A percentile compares a stretch with the other conserved stretches of the same genome.
Evolutionary conservation across 805 yeast genomes (phyloP).

Genomic region (Teunomyces barrocoloradensis): DNA sequence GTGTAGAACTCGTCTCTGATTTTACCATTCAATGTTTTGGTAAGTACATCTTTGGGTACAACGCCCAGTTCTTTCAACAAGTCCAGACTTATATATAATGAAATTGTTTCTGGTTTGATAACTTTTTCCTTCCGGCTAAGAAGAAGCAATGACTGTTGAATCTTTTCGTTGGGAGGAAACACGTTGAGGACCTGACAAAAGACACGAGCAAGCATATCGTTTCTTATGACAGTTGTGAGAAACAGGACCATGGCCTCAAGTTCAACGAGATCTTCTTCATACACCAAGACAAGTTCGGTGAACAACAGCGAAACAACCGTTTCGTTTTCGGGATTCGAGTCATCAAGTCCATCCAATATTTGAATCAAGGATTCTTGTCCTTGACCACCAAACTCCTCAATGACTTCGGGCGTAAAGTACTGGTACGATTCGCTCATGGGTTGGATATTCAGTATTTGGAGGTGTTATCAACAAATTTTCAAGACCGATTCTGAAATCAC

Average conservation of each 20-base stretch:
- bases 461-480: constrained; percentile 3
- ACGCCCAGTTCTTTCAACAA: constrained; percentile 23
- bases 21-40: constrained; percentile 33
- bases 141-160: constrained; percentile 20
- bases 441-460: neutral
- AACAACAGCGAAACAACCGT: constrained; percentile 24
- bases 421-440: constrained; percentile 13
- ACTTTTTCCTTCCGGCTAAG: constrained; percentile 22
- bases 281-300: constrained; percentile 31
- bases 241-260: constrained; percentile 19
- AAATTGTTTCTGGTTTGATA: constrained; percentile 31
- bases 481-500: neutral
- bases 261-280: constrained; percentile 18
- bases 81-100: constrained; percentile 27
- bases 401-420: constrained; percentile 30
- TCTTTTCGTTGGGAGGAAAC: constrained; percentile 27
- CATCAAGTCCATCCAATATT: constrained; percentile 25
- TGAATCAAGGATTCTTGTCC: constrained; percentile 34
- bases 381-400: constrained; percentile 27
- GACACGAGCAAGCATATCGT: constrained; percentile 28
- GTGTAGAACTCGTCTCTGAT: constrained; percentile 45
- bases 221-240: constrained; percentile 26
- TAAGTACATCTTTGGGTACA: constrained; percentile 33
- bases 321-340: constrained; percentile 14
- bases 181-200: constrained; percentile 40